A percentile compares a stretch with the other conserved stretches of the same genome.
phyloP scores from a whole-genome alignment of 345 rosid genomes.

The Dimocarpus longan region DNA sequence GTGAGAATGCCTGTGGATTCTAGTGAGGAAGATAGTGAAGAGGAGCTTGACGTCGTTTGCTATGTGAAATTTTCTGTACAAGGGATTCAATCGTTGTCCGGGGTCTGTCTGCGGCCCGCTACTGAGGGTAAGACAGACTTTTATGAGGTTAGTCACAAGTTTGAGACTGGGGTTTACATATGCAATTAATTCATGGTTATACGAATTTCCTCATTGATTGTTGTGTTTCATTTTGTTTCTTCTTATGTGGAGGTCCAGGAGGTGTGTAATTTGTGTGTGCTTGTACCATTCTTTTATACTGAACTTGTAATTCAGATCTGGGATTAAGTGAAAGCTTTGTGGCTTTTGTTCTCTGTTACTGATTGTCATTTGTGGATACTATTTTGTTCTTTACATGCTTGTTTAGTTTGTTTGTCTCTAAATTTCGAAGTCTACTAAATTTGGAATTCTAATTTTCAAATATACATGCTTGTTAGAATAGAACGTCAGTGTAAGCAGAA shows the following conservation, averaged over 20 bases:
- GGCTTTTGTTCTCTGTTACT: constrained; percentile 15
- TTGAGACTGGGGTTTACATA: constrained; percentile 71
- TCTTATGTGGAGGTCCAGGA: background rate
- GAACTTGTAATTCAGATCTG: constrained; percentile 27
- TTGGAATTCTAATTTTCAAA: background rate
- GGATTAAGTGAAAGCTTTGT: constrained; percentile 21
- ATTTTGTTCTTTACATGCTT: background rate
- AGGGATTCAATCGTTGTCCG: constrained; percentile 66
- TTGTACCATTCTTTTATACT: constrained; percentile 40
- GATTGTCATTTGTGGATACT: constrained; percentile 12
- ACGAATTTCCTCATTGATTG: constrained; percentile 10
- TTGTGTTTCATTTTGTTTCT: constrained; percentile 11
- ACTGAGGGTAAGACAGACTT: constrained; percentile 86
- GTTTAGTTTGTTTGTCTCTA: background rate
- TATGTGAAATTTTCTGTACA: constrained; percentile 75
- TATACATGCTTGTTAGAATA: background rate
- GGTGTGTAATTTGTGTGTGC: constrained; percentile 17
- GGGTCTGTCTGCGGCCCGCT: constrained; percentile 62
- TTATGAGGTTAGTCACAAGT: constrained; percentile 76
- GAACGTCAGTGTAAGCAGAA: background rate
- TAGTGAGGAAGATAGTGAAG: constrained; percentile 56
- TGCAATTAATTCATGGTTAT: constrained; percentile 59
- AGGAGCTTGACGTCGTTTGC: constrained; percentile 75
- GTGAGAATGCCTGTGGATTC: constrained; percentile 90
- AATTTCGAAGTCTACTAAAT: background rate